Conservation (phyloP, 2,329 filamentous ascomycete genomes). For the Ophiocordyceps robertsii region DNA sequence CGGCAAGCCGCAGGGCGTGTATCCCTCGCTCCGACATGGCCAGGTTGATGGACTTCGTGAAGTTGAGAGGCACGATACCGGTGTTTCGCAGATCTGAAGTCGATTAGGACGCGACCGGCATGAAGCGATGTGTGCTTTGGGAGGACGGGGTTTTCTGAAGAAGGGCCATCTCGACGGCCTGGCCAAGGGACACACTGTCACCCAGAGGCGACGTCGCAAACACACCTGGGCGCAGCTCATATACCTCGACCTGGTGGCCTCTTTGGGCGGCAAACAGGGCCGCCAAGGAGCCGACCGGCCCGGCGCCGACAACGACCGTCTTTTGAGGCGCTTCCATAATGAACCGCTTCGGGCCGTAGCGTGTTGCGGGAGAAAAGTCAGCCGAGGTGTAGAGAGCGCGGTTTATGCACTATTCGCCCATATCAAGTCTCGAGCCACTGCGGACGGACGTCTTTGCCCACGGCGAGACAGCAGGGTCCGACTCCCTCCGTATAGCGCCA, state of each 20-base stretch:
- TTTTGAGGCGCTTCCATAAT: constrained; percentile 31
- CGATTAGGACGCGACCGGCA: neutral
- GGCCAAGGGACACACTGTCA: no score
- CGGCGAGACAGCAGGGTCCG: neutral
- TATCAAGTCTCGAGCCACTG: no score
- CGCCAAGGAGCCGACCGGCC: constrained; percentile 83
- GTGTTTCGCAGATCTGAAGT: constrained; percentile 72
- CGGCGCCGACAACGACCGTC: constrained; percentile 77
- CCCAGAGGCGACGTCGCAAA: no score
- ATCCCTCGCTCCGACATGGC: constrained; percentile 90
- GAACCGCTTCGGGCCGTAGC: neutral
- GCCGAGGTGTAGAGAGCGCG: neutral
- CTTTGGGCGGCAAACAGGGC: constrained; percentile 83
- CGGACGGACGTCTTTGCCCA: no score
- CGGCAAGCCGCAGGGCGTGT: constrained; percentile 65
- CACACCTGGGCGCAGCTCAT: constrained; percentile 83
- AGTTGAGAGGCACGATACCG: constrained; percentile 75
- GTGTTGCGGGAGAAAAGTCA: neutral
- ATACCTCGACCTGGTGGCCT: constrained; percentile 83
- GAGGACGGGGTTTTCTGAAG: no score
- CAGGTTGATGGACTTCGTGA: constrained; percentile 97
- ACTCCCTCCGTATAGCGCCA: neutral
- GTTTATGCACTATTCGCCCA: no score
- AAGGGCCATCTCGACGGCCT: no score
- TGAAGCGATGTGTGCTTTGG: no score